phyloP scores from a whole-genome alignment of 441 rosid species.

The Brassica hybrid region DNA sequence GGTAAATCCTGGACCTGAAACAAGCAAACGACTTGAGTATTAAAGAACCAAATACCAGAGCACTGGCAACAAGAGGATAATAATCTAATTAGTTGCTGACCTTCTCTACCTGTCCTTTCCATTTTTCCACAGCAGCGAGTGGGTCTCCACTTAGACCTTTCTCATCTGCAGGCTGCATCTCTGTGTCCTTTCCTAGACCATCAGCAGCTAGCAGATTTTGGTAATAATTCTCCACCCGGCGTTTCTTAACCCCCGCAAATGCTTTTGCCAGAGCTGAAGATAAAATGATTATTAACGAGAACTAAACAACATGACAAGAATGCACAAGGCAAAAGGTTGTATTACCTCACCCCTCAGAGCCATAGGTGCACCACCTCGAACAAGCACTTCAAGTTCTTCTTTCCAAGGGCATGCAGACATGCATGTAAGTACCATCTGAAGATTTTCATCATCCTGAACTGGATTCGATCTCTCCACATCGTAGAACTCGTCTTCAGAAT shows the following conservation, averaged over 20 bases:
- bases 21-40: slow-evolving; percentile 32
- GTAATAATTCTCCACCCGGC: slow-evolving; percentile 81
- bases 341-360: slow-evolving; percentile 95
- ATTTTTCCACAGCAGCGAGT: slow-evolving; percentile 71
- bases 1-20: slow-evolving; percentile 82
- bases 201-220: slow-evolving; percentile 67
- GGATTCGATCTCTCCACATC: slow-evolving; percentile 84
- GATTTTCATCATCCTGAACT: slow-evolving; percentile 46
- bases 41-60: slow-evolving; percentile 31
- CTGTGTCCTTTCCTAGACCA: slow-evolving; percentile 50
- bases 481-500: slow-evolving; percentile 91
- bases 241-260: slow-evolving; percentile 80
- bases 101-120: slow-evolving; percentile 99
- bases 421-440: too few species aligned
- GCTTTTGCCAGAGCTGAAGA: slow-evolving; percentile 90
- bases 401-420: slow-evolving; percentile 64
- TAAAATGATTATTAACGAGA: neutral
- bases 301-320: too few species aligned
- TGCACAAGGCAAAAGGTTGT: neutral
- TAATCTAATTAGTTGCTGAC: slow-evolving; percentile 32
- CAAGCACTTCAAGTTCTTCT: slow-evolving; percentile 92
- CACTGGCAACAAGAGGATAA: slow-evolving; percentile 37
- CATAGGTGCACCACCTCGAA: slow-evolving; percentile 98
- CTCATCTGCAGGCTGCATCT: slow-evolving; percentile 43
- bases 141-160: slow-evolving; percentile 49